Base-by-base conservation (phyloP, 257 asterid species). In the Solanum chmielewskii region DNA sequence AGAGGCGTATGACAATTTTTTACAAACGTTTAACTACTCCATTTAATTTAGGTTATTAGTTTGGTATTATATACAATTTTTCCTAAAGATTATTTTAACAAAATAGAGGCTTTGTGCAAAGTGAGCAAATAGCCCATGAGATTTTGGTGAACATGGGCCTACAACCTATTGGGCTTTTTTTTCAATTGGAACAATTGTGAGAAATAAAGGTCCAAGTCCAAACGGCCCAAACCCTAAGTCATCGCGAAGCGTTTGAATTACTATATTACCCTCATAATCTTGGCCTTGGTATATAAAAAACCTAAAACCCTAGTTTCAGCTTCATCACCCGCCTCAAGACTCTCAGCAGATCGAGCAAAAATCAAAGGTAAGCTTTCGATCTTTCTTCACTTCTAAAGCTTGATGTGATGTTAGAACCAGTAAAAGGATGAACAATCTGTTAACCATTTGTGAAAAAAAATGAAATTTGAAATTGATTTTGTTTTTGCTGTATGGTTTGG, bases 231-330 rank as follows among this genome's bases (percentile, higher is more conserved):
- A 47, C 44, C 85, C 68, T 47, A 80, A 18, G 85, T 47, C 85
- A 20, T 9, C 3, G 0, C 3, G 11, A 80, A 80, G 3, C 68
- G 6, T 0, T 45, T 6, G 6, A 80, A 29, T 18, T 80, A 80
- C 84, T 4, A 47, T 45, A 27, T 29, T 29, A 29, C 68, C 85
- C 85, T 80, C 42, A 9, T 2, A 16, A 27, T 80, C 18, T 4
- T 10, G 15, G 11, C 7, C 15, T 3, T 82, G 23, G 5, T 23
- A 59, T 59, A 11, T 37, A 83, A 33, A 14, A n/a, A 44, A 4
- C 88, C 14, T 47, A n/a, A 87, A 92, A 92, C 96, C 96, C 96
- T 93, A 93, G 83, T 52, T 78, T 82, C 27, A 20, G 31, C 35
- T 73, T 21, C 31, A 70, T 77, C 88, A 27, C 70, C 91, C 87